Base-by-base conservation (phyloP, 2,329 filamentous ascomycete genomes). In the Colletotrichum sidae region DNA sequence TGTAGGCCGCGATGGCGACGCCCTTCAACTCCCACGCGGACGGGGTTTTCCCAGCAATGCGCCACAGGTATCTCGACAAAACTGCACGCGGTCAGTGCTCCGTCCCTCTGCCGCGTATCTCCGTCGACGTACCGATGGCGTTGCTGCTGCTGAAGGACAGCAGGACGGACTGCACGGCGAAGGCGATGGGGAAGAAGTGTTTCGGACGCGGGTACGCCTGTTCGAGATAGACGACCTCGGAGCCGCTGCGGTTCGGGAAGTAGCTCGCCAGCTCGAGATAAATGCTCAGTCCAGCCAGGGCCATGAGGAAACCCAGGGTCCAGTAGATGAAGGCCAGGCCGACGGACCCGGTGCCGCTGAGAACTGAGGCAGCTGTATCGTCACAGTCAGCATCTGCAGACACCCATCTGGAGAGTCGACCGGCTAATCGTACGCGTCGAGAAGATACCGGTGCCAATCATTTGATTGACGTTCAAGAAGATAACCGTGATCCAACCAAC, bases 101-200 rank as follows among this genome's bases (percentile, higher is more conserved):
- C 6, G 25, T 9, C 2, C 11, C 4, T 11, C 7, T n/a, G 5
- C n/a, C 1, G 17, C 4, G 11, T 39, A 17, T 13, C 9, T 15
- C 35, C 8, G 11, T 6, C 13, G 2, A 12, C 52, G 25, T 69
- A 80, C 80, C 82, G 44, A 91, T 85, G 0, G 88, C 83, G 73
- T 92, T 91, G 51, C 86, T 86, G 69, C 87, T 89, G 68, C 85
- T 87, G 68, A 91, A 92, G 0, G 89, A 90, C 3, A 92, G 77
- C 2, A 89, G 72, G 2, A 91, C 86, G 0, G 84, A 83, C 71
- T 89, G 86, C 4, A 90, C 83, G 0, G 89, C 89, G 71, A 89
- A 92, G 0, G 87, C 80, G 0, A 86, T 86, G 0, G 89, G 87
- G 50, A 91, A 86, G 65, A 92, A 82, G 71, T 87, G 89, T 58